Evolutionary conservation across 495 filamentous ascomycete species (phyloP).

Genomic region (Parathielavia appendiculata): DNA sequence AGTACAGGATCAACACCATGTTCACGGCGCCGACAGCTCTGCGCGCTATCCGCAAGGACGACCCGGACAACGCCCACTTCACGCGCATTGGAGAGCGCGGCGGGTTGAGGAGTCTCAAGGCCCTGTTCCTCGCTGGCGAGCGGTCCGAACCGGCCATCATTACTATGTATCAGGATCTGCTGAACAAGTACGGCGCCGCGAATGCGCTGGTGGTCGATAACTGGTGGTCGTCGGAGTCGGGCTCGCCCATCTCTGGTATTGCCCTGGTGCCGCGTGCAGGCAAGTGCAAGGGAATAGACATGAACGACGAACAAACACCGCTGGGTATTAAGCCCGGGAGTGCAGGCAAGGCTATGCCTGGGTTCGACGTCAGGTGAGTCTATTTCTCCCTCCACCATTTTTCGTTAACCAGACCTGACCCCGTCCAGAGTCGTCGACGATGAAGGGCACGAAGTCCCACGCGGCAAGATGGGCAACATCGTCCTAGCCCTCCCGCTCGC

Average conservation of each 20-base stretch:
- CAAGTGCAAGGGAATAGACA: slow-evolving; percentile 32
- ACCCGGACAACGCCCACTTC: slow-evolving; percentile 66
- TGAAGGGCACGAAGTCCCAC: slow-evolving; percentile 59
- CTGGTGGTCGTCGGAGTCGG: slow-evolving; percentile 95
- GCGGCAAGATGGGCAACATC: slow-evolving; percentile 83
- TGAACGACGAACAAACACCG: slow-evolving; percentile 24
- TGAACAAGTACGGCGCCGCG: slow-evolving; percentile 56
- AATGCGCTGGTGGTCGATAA: slow-evolving; percentile 77
- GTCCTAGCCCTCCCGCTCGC: slow-evolving; percentile 76
- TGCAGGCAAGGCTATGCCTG: slow-evolving; percentile 84
- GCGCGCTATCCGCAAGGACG: slow-evolving; percentile 79
- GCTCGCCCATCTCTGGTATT: slow-evolving; percentile 81
- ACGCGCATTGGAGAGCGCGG: slow-evolving; percentile 55
- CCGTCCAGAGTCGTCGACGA: slow-evolving; percentile 64
- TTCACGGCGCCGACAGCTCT: slow-evolving; percentile 86
- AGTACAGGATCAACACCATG: slow-evolving; percentile 75
- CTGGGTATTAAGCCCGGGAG: slow-evolving; percentile 69
- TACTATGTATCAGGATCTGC: slow-evolving; percentile 66
- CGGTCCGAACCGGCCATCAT: slow-evolving; percentile 85
- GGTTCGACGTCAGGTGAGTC: slow-evolving; percentile 63
- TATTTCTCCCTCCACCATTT: neutral
- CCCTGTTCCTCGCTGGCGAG: slow-evolving; percentile 83
- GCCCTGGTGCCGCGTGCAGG: slow-evolving; percentile 56
- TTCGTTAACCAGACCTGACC: neutral
- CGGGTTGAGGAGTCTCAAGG: slow-evolving; percentile 62